phyloP scores from a whole-genome alignment of 2,329 filamentous ascomycete genomes.

The Monosporascus sp. region DNA sequence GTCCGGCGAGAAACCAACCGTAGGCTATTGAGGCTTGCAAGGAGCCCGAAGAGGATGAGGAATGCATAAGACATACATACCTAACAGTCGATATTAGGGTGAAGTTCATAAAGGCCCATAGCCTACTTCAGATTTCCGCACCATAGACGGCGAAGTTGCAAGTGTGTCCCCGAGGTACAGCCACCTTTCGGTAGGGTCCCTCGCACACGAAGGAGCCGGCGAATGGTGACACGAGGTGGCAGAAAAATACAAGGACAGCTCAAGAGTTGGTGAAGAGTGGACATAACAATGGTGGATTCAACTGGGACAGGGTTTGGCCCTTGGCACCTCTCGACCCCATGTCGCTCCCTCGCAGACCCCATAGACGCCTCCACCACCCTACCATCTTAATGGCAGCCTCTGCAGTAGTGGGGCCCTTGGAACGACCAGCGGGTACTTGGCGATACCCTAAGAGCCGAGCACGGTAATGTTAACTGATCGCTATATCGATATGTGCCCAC shows the following conservation, averaged over 20 bases:
- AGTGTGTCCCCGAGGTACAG: background rate
- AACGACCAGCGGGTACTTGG: conserved; percentile 17
- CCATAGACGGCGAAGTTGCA: background rate
- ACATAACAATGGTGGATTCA: conserved; percentile 15
- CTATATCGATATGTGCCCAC: background rate
- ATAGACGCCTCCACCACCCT: conserved; percentile 18
- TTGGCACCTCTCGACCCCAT: conserved; percentile 25
- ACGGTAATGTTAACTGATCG: background rate
- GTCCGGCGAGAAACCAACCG: background rate
- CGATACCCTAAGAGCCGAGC: conserved; percentile 15
- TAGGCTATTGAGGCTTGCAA: background rate
- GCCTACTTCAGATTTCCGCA: background rate
- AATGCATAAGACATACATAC: background rate
- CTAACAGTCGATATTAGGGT: background rate
- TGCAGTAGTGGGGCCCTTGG: conserved; percentile 17
- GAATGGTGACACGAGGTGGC: conserved; percentile 13
- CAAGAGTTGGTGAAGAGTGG: conserved; percentile 3
- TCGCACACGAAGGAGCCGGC: conserved; percentile 3
- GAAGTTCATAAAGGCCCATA: background rate
- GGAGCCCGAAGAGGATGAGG: background rate
- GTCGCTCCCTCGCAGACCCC: conserved; percentile 18
- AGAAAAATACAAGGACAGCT: conserved; percentile 2
- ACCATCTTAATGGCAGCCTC: conserved; percentile 19
- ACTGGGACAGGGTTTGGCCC: conserved; percentile 18
- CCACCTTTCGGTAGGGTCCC: background rate